Conservation (phyloP, 257 asterid species). For the Penstemon eatonii region DNA sequence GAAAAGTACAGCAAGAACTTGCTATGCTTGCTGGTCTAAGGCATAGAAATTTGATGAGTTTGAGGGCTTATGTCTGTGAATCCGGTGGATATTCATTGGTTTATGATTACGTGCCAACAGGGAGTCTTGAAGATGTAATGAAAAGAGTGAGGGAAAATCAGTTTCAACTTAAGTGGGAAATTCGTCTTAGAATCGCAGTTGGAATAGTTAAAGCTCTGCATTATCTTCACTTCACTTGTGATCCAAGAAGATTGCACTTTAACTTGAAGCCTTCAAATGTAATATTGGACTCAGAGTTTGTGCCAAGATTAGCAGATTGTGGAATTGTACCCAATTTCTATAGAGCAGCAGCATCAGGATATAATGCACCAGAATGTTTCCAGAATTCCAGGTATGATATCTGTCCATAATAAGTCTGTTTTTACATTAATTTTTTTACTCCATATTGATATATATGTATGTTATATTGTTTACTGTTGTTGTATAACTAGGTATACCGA, state of each 20-base stretch:
- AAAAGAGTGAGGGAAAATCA: constrained; percentile 60
- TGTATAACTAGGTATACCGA: constrained; percentile 64
- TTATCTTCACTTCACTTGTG: constrained; percentile 79
- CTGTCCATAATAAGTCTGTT: constrained; percentile 1
- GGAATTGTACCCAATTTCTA: constrained; percentile 60
- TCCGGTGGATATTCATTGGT: constrained; percentile 55
- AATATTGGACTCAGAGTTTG: constrained; percentile 67
- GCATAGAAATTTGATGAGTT: constrained; percentile 90
- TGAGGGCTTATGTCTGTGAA: constrained; percentile 74
- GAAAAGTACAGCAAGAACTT: constrained; percentile 58
- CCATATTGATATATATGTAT: not conserved
- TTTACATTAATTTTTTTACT: not conserved
- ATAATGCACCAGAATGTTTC: constrained; percentile 68
- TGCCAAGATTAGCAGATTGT: constrained; percentile 79
- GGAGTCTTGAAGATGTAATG: constrained; percentile 87
- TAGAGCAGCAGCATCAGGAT: constrained; percentile 53
- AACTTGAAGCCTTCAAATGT: constrained; percentile 91
- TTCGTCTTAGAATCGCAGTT: constrained; percentile 70
- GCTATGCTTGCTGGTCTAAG: constrained; percentile 62
- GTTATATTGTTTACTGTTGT: not conserved
- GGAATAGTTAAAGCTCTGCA: constrained; percentile 77
- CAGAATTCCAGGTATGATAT: constrained; percentile 66
- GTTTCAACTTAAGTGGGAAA: constrained; percentile 77
- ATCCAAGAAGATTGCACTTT: constrained; percentile 61
- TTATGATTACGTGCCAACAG: constrained; percentile 64